Base-by-base conservation (phyloP, 257 asterid genomes). In the Leptodermis oblonga region DNA sequence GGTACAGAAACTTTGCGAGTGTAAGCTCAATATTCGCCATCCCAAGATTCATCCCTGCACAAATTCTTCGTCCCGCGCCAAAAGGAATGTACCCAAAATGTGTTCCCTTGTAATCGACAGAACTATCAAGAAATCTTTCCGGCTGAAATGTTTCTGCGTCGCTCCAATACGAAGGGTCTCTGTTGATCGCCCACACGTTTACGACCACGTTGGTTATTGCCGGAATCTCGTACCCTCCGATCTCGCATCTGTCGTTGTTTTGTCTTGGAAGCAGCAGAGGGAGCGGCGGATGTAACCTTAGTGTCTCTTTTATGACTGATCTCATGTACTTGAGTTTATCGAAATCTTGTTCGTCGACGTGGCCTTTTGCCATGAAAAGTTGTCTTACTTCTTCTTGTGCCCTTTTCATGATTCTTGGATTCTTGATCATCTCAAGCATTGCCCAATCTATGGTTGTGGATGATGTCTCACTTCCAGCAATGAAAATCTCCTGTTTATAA, bases 51-150 rank as follows among this genome's bases (percentile, higher is more conserved):
- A 69, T 69, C 0, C 73, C 73, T 0, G 66, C 43, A 36, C 68
- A 70, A 4, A 70, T 70, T 13, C 68, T 42, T 22, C 74, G 58
- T 45, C 74, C 74, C 1, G 74, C 61, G 14, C 74, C 74, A 59
- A 59, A 52, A 4, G 58, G 58, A n/a, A 52, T 52, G 30, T 20
- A 52, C 58, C 23, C 58, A 22, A 52, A 52, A 31, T 59, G 18
- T 20, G 60, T 59, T 30, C 61, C 74, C 12, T 30, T 59, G 26
- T 28, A 70, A 2, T 59, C 68, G 31, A 70, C 46, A 15, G 33
- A 45, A 14, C 48, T 41, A 42, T 31, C 67, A n/a, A 70, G 59
- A 70, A 70, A 70, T 42, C 74, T 70, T n/a, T 70, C 67, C 13
- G 74, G 74, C 22, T 22, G 4, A 37, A 70, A 70, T 17, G 26